Evolutionary conservation across 148 eudicot genomes (phyloP), one percentile per base, ranked within the genome.

Genomic region (Diospyros lotus): DNA sequence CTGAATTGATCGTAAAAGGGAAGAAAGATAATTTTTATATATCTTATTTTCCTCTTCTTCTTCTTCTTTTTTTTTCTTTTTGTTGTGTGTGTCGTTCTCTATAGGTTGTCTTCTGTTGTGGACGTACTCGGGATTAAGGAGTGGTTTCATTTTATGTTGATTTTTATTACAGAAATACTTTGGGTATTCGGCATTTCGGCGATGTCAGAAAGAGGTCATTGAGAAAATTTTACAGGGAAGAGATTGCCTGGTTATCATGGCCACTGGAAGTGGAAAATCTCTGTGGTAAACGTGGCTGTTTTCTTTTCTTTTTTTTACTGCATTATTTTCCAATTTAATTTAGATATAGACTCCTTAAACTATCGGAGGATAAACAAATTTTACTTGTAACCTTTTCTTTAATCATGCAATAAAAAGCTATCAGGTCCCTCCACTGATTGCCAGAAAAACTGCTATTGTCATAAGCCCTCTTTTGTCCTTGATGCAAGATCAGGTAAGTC

Each of bases 241-340:
- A 69, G 94, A 92, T 75, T 84, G 89, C 69, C 80, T 92, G 80
- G 94, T 88, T 38, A 89, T 92, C 42, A 92, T 92, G 97, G 91
- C 94, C 59, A 92, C 97, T 68, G 97, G 97, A 11, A 88, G 91
- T 70, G 97, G 97, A 81, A 92, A 92, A 76, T 92, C 97, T 38
- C 74, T 92, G 48, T 92, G 97, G 93, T 92, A 66, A 64, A 52
- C 18, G 51, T 58, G 11, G 68, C 1, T 17, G 9, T 53, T 81
- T 58, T 52, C 58, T 69, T 68, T 56, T 38, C 5, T 28, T 43
- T 41, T 4, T n/a, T 42, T 46, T 51, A n/a, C 10, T 9, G 28
- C 15, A n/a, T 8, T 45, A 15, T n/a, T 15, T 68, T 38, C 76
- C n/a, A 59, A 58, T 66, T 9, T 46, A 45, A 45, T 68, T 66